Percentiles rank a stretch among this genome's conserved stretches.
Evolutionary conservation across 2,329 filamentous ascomycete genomes (phyloP).

Genomic region (Fusarium equiseti): DNA sequence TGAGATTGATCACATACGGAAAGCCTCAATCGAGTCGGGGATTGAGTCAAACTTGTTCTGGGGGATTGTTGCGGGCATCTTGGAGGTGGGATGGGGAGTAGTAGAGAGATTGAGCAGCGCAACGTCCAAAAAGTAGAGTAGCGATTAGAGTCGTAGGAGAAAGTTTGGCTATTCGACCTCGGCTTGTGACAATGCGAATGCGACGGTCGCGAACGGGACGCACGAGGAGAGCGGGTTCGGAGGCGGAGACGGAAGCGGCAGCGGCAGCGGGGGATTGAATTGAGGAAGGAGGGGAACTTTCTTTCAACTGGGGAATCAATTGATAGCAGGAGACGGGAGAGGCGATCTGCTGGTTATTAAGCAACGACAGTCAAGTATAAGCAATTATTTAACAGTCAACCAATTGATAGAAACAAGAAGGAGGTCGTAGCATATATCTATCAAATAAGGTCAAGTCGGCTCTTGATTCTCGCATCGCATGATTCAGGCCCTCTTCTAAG

Average conservation of each 20-base stretch:
- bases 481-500: slow-evolving; percentile 38
- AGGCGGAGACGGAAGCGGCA: slow-evolving; percentile 37
- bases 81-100: slow-evolving; percentile 20
- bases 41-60: slow-evolving; percentile 72
- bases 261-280: slow-evolving; percentile 23
- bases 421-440: not conserved
- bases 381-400: not conserved
- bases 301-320: slow-evolving; percentile 14
- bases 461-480: slow-evolving; percentile 38
- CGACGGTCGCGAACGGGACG: slow-evolving; percentile 36
- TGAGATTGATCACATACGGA: slow-evolving; percentile 62
- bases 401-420: not conserved
- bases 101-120: slow-evolving; percentile 10
- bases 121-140: not conserved
- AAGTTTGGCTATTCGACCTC: slow-evolving; percentile 31
- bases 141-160: slow-evolving; percentile 2
- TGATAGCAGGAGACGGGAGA: slow-evolving; percentile 2
- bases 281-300: slow-evolving; percentile 31
- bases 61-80: slow-evolving; percentile 66
- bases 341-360: slow-evolving; percentile 24
- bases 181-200: slow-evolving; percentile 35
- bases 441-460: slow-evolving; percentile 6
- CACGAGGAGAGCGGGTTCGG: slow-evolving; percentile 42
- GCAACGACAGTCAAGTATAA: not conserved
- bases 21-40: slow-evolving; percentile 72